A percentile compares a stretch with the other conserved stretches of the same genome.
Evolutionary conservation across 83 land plant genomes (phyloP).

Genomic region (Thuja plicata): DNA sequence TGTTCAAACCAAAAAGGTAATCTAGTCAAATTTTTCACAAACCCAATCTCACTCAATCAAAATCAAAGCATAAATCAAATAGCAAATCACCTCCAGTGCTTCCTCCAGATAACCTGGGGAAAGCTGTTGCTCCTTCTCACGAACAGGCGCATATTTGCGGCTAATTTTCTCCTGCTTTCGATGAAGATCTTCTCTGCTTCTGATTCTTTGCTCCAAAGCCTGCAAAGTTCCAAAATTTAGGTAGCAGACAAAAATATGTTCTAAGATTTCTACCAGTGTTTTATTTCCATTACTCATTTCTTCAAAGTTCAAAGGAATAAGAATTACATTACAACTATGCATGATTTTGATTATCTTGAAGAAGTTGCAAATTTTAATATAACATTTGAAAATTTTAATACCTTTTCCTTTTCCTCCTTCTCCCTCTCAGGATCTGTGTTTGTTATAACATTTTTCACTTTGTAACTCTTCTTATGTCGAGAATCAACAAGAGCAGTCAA

Average conservation of each 20-base stretch:
- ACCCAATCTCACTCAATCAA: neutral
- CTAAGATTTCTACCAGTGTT: neutral
- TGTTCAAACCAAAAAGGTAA: neutral
- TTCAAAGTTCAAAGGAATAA: neutral
- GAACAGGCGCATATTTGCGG: slow-evolving; percentile 63
- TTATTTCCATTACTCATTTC: neutral
- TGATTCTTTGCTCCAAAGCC: slow-evolving; percentile 75
- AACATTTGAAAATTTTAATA: slow-evolving; percentile 19
- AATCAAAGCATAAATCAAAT: neutral
- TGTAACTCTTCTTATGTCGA: slow-evolving; percentile 86
- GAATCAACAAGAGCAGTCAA: slow-evolving; percentile 98
- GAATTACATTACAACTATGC: neutral
- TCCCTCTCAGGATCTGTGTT: slow-evolving; percentile 96
- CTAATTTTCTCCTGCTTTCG: slow-evolving; percentile 81
- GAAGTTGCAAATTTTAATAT: neutral
- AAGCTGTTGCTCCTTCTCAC: slow-evolving; percentile 75
- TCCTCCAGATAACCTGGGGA: slow-evolving; percentile 93
- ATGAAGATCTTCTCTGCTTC: slow-evolving; percentile 75
- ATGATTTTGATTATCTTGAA: neutral
- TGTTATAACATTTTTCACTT: slow-evolving; percentile 91
- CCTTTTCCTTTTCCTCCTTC: slow-evolving; percentile 95
- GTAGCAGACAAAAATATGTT: neutral
- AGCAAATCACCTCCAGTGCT: slow-evolving; percentile 73
- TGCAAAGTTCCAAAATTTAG: slow-evolving; percentile 24
- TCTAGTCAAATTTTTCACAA: neutral